Conservation (phyloP, 441 rosid genomes). For the Arabidopsis lyrata region DNA sequence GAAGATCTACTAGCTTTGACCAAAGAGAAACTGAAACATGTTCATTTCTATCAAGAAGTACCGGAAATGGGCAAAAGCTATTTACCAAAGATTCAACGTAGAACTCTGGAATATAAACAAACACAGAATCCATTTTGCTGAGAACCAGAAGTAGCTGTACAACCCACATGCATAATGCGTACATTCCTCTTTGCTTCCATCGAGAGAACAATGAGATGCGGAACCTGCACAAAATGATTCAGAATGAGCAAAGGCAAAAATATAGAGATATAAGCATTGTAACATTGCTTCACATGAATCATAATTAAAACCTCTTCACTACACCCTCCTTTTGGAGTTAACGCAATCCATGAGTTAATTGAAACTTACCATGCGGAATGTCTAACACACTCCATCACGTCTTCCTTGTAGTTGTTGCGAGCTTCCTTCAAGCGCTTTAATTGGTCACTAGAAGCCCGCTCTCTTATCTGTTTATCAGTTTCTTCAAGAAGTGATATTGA, state of each 20-base stretch:
- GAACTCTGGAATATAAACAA: conserved; percentile 87
- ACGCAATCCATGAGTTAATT: conserved; percentile 25
- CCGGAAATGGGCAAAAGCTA: conserved; percentile 5
- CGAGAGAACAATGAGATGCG: conserved; percentile 81
- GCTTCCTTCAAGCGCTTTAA: conserved; percentile 90
- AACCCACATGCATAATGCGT: conserved; percentile 96
- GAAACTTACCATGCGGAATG: conserved; percentile 87
- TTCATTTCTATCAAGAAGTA: background rate
- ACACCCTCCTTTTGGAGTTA: conserved; percentile 9
- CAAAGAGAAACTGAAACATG: background rate
- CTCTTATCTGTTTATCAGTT: conserved; percentile 93
- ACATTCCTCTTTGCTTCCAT: conserved; percentile 99
- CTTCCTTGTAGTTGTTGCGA: conserved; percentile 85
- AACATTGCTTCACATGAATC: conserved; percentile 1
- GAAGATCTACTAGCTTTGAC: conserved; percentile 16
- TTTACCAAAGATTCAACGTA: conserved; percentile 94
- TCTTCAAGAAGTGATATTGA: conserved; percentile 86
- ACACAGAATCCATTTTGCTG: conserved; percentile 89
- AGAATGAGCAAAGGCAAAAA: conserved; percentile 33
- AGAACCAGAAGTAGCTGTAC: conserved; percentile 90
- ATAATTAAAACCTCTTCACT: background rate
- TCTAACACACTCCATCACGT: conserved; percentile 85
- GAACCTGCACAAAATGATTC: conserved; percentile 63
- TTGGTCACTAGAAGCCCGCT: conserved; percentile 71
- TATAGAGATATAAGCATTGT: conserved; percentile 37